Conservation (phyloP, 352 stramenopile species). For the Phytophthora brassicae region DNA sequence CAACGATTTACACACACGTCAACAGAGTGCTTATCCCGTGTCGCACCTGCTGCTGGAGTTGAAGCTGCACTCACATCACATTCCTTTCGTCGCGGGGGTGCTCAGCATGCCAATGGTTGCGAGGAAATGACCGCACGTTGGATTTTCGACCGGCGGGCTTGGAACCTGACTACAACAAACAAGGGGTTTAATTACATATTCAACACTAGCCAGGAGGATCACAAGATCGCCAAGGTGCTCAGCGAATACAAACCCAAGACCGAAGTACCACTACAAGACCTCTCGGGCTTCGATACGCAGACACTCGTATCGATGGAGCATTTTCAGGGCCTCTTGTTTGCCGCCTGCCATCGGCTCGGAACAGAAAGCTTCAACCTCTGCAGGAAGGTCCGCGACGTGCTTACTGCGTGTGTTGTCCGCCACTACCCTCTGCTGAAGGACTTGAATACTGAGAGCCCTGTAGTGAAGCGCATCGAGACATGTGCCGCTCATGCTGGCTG, state of each 20-base stretch:
- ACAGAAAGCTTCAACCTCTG: slow-evolving; percentile 9
- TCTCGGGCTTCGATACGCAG: not conserved
- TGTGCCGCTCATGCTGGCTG: not conserved
- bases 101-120: not conserved
- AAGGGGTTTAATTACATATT: slow-evolving; percentile 3
- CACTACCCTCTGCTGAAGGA: slow-evolving; percentile 19
- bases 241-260: slow-evolving; percentile 13
- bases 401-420: slow-evolving; percentile 7
- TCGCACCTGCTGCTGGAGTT: not conserved
- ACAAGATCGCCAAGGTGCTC: slow-evolving; percentile 16
- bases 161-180: slow-evolving; percentile 8
- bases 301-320: not conserved
- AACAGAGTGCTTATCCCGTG: not conserved
- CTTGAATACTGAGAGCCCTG: not conserved
- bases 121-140: not conserved
- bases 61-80: not conserved
- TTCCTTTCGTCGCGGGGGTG: not conserved
- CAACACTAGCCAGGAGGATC: slow-evolving; percentile 1
- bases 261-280: not conserved
- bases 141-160: slow-evolving; percentile 1
- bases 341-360: not conserved
- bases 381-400: not conserved
- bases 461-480: not conserved
- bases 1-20: slow-evolving; percentile 2
- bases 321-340: not conserved